A percentile compares a stretch with the other conserved stretches of the same genome.
Evolutionary conservation across 495 filamentous ascomycete species (phyloP).

Genomic region (Clohesyomyces aquaticus): DNA sequence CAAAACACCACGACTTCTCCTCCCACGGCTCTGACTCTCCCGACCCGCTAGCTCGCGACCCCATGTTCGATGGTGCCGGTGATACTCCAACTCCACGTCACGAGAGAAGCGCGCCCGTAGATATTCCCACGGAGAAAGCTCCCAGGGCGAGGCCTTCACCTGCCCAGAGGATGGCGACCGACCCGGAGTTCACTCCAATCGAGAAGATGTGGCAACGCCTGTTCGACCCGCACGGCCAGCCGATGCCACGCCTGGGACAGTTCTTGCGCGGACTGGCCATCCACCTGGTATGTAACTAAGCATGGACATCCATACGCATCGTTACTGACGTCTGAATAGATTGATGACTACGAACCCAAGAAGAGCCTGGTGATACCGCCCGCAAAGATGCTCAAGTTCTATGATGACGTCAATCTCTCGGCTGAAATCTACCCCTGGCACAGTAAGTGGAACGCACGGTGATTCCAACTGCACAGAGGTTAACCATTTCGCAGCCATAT

Average conservation of each 20-base stretch:
- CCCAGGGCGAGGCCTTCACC: conserved; percentile 49
- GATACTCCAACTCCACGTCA: conserved; percentile 53
- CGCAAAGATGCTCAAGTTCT: conserved; percentile 78
- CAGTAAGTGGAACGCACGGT: conserved; percentile 46
- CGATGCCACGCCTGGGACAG: conserved; percentile 69
- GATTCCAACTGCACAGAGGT: conserved; percentile 32
- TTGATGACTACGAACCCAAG: conserved; percentile 74
- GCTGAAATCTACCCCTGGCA: conserved; percentile 71
- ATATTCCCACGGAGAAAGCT: conserved; percentile 36
- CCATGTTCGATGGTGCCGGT: conserved; percentile 39
- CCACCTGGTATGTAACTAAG: conserved; percentile 65
- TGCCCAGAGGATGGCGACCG: conserved; percentile 53
- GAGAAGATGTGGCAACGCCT: conserved; percentile 77
- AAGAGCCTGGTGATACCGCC: conserved; percentile 80
- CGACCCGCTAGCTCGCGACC: conserved; percentile 28
- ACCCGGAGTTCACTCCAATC: conserved; percentile 60
- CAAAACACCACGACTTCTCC: conserved; percentile 32
- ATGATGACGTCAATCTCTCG: conserved; percentile 64
- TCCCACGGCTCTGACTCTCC: conserved; percentile 39
- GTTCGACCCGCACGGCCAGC: conserved; percentile 68
- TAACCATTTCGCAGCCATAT: conserved; percentile 50
- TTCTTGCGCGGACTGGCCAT: conserved; percentile 77
- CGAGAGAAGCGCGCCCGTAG: conserved; percentile 41
- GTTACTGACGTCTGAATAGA: conserved; percentile 51
- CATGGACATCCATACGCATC: conserved; percentile 1